Base-by-base conservation (phyloP, 345 rosid species). In the Populus ilicifolia region DNA sequence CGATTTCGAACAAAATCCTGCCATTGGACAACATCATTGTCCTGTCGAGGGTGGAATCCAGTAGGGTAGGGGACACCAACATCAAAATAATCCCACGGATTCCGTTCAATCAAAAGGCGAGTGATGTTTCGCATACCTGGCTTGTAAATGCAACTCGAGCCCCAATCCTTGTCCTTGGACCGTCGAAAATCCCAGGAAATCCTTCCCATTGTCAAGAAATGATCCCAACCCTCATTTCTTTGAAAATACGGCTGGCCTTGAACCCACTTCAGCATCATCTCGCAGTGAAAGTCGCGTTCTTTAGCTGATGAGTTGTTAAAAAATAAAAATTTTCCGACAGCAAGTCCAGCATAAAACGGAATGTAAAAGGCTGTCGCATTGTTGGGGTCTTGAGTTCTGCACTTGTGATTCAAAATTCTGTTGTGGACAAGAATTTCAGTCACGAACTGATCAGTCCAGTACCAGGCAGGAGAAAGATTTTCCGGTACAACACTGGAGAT, bases 141-240 rank as follows among this genome's bases (percentile, higher is more conserved):
- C 79, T 76, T 67, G 89, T 94, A 85, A 71, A 96, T 82, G 75
- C 97, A 96, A 84, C 92, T 84, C 33, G 98, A 96, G 16, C 99
- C 99, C 99, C 99, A 96, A 69, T 91, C 99, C 0, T 88, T 69
- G 72, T 86, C 88, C 10, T 80, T 89, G 20, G 97, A 83, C 73
- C 98, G 87, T 2, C 99, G 89, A 76, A 96, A 96, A 85, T 96
- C 99, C 99, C 98, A 96, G 17, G 98, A 88, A 87, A 96, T 94
- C 39, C 99, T 92, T 0, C 98, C 99, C 98, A 94, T 91, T 7
- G 94, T 87, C 44, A 94, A 71, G 78, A 94, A 96, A 74, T 96
- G 99, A 90, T 96, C 88, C 99, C 99, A 92, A 11, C 98, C 99
- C 79, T 85, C 75, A 3, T 98, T 94, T 85, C 76, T 83, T 67